phyloP scores from a whole-genome alignment of 495 filamentous ascomycete species.

The Aspergillus cavernicola region DNA sequence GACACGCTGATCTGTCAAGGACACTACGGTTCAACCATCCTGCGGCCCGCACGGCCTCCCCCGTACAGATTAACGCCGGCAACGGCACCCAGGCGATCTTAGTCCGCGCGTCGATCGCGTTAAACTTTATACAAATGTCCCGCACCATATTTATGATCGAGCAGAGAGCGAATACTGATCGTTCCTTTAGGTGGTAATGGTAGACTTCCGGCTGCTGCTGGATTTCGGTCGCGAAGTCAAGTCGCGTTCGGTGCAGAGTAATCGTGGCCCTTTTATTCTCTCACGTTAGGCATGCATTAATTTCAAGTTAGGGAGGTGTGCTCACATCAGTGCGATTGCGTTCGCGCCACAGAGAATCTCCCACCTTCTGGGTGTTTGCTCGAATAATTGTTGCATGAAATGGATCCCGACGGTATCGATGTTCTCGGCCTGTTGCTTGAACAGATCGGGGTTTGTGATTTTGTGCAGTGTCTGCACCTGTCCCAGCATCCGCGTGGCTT shows the following conservation, averaged over 20 bases:
- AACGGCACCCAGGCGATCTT: slow-evolving; percentile 1
- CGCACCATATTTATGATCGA: slow-evolving; percentile 4
- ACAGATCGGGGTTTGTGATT: background rate
- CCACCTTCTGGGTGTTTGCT: slow-evolving; percentile 6
- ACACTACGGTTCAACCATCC: too few relatives aligned
- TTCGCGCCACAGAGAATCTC: slow-evolving; percentile 2
- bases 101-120: background rate
- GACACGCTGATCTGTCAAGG: too few relatives aligned
- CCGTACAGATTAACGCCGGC: slow-evolving; percentile 2
- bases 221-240: background rate
- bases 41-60: background rate
- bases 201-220: too few relatives aligned
- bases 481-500: background rate
- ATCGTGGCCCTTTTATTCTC: background rate
- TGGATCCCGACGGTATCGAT: background rate
- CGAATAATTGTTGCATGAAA: background rate
- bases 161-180: background rate
- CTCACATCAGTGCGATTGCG: background rate
- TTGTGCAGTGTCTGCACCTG: slow-evolving; percentile 2
- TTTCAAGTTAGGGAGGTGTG: background rate
- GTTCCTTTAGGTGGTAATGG: background rate
- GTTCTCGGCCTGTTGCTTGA: background rate
- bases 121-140: slow-evolving; percentile 5
- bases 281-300: background rate
- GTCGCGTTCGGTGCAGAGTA: background rate